Conservation (phyloP, 148 eudicot genomes). For the Cornus suecica region DNA sequence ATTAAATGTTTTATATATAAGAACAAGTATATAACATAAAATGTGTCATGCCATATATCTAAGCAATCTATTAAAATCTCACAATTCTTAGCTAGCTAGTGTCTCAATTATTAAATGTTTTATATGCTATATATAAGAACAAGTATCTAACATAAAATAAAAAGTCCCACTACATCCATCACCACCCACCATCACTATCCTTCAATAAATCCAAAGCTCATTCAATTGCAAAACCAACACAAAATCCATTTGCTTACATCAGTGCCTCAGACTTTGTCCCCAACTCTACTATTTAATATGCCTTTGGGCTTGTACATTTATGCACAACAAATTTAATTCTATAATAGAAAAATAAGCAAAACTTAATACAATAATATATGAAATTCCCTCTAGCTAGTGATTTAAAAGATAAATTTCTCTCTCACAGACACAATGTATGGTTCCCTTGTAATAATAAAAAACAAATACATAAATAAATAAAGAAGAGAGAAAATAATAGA, state of each 20-base stretch:
- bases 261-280: constrained; percentile 29
- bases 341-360: too few relatives aligned
- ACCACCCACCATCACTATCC: constrained; percentile 3
- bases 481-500: constrained; percentile 34
- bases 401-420: neutral
- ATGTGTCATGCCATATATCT: neutral
- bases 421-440: neutral
- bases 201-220: constrained; percentile 9
- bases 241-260: constrained; percentile 23
- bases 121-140: neutral
- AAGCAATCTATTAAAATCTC: neutral
- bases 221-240: constrained; percentile 19
- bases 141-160: too few relatives aligned
- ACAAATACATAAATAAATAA: too few relatives aligned
- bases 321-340: neutral
- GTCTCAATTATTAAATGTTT: neutral
- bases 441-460: too few relatives aligned
- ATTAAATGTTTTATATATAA: neutral
- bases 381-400: neutral
- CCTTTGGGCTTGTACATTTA: constrained; percentile 6
- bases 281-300: constrained; percentile 3
- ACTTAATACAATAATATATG: neutral
- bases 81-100: neutral
- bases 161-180: constrained; percentile 2
- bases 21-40: too few relatives aligned